phyloP scores from a whole-genome alignment of 768 basidiomycete species.

The Phaeotremella fagi region DNA sequence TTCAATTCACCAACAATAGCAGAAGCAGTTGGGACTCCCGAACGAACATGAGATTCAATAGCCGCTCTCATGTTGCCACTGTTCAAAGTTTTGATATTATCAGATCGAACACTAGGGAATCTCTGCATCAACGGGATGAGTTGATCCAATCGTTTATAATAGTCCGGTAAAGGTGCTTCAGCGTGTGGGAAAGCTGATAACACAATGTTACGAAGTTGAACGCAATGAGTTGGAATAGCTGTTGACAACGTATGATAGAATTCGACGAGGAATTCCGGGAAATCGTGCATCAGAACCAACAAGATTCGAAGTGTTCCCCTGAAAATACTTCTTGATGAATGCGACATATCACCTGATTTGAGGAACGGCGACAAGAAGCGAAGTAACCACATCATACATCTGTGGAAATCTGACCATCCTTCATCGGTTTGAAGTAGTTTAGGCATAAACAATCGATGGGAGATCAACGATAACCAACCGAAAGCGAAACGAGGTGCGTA shows the following conservation, averaged over 20 bases:
- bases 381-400: constrained; percentile 85
- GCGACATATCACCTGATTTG: constrained; percentile 65
- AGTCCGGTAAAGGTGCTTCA: constrained; percentile 59
- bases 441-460: constrained; percentile 95
- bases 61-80: constrained; percentile 69
- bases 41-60: constrained; percentile 80
- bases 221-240: constrained; percentile 82
- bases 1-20: constrained; percentile 67
- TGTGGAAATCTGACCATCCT: constrained; percentile 97
- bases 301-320: constrained; percentile 83
- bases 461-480: constrained; percentile 94
- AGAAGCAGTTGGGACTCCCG: constrained; percentile 49
- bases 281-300: constrained; percentile 93
- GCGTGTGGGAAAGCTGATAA: constrained; percentile 80
- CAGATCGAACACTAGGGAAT: constrained; percentile 83
- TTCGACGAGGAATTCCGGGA: constrained; percentile 95
- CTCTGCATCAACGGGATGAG: constrained; percentile 86
- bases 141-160: constrained; percentile 41
- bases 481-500: constrained; percentile 98
- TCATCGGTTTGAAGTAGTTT: constrained; percentile 82
- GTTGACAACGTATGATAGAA: constrained; percentile 96
- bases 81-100: constrained; percentile 79
- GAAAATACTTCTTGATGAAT: constrained; percentile 79
- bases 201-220: constrained; percentile 93
- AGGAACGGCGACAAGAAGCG: constrained; percentile 92